Conservation (phyloP, 2,329 filamentous ascomycete species). For the Nemania diffusa region DNA sequence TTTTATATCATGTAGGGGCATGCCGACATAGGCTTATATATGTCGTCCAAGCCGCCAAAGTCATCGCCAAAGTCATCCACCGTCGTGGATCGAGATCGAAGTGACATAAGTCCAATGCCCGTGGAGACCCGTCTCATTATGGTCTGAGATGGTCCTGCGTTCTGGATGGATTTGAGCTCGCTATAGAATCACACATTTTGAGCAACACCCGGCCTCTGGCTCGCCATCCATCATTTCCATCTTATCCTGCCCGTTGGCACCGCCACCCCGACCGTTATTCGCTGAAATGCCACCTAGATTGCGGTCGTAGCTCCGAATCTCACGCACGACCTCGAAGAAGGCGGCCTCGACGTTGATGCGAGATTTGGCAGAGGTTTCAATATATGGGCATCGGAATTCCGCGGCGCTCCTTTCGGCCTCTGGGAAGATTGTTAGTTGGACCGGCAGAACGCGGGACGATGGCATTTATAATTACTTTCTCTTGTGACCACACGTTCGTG, state of each 20-base stretch:
- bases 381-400: slow-evolving; percentile 93
- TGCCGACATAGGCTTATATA: slow-evolving; percentile 46
- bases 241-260: slow-evolving; percentile 71
- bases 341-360: slow-evolving; percentile 98
- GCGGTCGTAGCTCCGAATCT: slow-evolving; percentile 98
- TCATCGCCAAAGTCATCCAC: slow-evolving; percentile 43
- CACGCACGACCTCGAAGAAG: slow-evolving; percentile 97
- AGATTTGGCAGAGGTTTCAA: slow-evolving; percentile 98
- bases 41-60: slow-evolving; percentile 44
- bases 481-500: slow-evolving; percentile 88
- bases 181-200: slow-evolving; percentile 89
- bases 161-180: slow-evolving; percentile 20
- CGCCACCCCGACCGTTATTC: slow-evolving; percentile 73
- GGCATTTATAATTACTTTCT: slow-evolving; percentile 71
- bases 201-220: slow-evolving; percentile 80
- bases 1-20: slow-evolving; percentile 48
- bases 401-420: slow-evolving; percentile 72
- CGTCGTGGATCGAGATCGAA: slow-evolving; percentile 39
- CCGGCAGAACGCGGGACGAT: slow-evolving; percentile 25
- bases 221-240: slow-evolving; percentile 81
- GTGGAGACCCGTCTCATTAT: slow-evolving; percentile 36
- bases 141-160: slow-evolving; percentile 30
- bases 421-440: slow-evolving; percentile 54
- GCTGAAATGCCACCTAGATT: slow-evolving; percentile 92
- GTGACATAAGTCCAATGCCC: slow-evolving; percentile 36